These are phyloP conservation scores for Aspergillus indologenus DNA, from an alignment of 495 filamentous ascomycete species.

Conservation along the genomic window DNA sequence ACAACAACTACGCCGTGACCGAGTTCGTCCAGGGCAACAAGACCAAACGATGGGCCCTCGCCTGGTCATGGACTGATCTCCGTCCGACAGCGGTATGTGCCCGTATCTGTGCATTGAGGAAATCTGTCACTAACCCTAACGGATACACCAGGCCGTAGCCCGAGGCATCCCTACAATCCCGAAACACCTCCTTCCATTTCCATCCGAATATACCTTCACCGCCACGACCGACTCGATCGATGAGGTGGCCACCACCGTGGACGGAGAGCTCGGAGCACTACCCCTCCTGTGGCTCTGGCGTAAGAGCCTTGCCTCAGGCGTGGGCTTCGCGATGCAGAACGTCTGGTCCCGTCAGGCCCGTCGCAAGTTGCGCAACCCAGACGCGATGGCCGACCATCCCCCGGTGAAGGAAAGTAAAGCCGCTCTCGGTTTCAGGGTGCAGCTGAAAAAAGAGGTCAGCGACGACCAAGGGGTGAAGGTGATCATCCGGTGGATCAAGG, in stretches of 20 bases:
- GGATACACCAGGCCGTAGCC: slow-evolving; percentile 44
- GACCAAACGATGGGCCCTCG: slow-evolving; percentile 84
- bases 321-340: slow-evolving; percentile 58
- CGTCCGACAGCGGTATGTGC: slow-evolving; percentile 59
- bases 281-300: slow-evolving; percentile 54
- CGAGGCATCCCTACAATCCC: slow-evolving; percentile 54
- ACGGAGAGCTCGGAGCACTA: slow-evolving; percentile 41
- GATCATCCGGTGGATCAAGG: slow-evolving; percentile 70
- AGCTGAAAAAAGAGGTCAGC: slow-evolving; percentile 27
- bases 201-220: slow-evolving; percentile 53
- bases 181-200: slow-evolving; percentile 59
- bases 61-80: slow-evolving; percentile 74
- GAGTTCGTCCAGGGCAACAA: slow-evolving; percentile 75
- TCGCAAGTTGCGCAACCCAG: slow-evolving; percentile 43
- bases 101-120: not conserved
- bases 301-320: slow-evolving; percentile 36
- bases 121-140: slow-evolving; percentile 8
- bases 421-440: slow-evolving; percentile 47
- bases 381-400: slow-evolving; percentile 16
- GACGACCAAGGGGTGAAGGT: slow-evolving; percentile 34
- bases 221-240: slow-evolving; percentile 29
- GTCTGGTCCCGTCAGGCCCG: slow-evolving; percentile 72
- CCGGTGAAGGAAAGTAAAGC: slow-evolving; percentile 31
- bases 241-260: slow-evolving; percentile 29
- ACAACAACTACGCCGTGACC: slow-evolving; percentile 79